Base-by-base conservation (phyloP, 2,329 filamentous ascomycete genomes). In the Hypoxylon sp. region DNA sequence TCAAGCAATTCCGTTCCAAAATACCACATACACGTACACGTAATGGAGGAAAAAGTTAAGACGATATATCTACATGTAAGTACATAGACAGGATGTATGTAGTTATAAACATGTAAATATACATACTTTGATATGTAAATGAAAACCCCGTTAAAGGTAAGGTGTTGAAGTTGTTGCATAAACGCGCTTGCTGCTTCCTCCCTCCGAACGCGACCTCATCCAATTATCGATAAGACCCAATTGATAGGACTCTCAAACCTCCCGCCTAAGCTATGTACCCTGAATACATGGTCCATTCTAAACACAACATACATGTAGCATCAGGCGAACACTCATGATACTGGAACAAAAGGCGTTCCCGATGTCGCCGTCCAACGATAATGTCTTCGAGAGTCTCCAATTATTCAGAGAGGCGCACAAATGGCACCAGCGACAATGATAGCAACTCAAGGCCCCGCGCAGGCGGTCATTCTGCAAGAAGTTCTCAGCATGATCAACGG, bases 351-450 rank as follows among this genome's bases (percentile, higher is more conserved):
- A 63, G 53, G 51, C 46, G 52, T 67, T 67, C 66, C 73, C 67
- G 66, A 77, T 77, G 76, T 75, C 67, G 71, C 70, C 68, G 60
- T 55, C 48, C 54, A 64, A 61, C 65, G 62, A 78, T 52, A 54
- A 79, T 79, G 77, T 78, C 77, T 63, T 79, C 77, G n/a, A 75
- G 76, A 63, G 79, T 81, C 73, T 81, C 84, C 70, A 80, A 74
- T 62, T 76, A 79, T 71, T 63, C 75, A 71, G 79, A 80, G 65
- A 75, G 81, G 76, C 84, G 84, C 77, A 77, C 81, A 70, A 83
- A 81, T 73, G 81, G 78, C 74, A 77, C 76, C 75, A 79, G 63
- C 67, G 75, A 76, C 53, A 74, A 75, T 78, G 75, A 77, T 65
- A 70, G 65, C 59, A 73, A 73, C 44, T 63, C 69, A 48, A 69